Conservation (phyloP, 768 basidiomycete species). For the Tricholomella constricta region DNA sequence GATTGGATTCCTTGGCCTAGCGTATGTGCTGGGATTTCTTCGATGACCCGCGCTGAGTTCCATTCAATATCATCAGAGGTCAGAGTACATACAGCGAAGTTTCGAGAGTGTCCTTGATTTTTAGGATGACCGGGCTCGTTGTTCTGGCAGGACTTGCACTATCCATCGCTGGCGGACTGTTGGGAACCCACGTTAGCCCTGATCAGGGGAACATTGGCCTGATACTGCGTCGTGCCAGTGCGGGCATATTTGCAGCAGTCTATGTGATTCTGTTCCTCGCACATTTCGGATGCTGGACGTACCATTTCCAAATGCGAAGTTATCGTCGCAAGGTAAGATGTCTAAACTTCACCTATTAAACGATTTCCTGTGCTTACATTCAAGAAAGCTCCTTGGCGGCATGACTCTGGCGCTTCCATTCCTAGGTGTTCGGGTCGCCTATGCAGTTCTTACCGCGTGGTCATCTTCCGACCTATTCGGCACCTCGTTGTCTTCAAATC, state of each 20-base stretch:
- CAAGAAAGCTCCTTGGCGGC: slow-evolving; percentile 54
- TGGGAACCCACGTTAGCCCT: slow-evolving; percentile 40
- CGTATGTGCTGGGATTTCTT: slow-evolving; percentile 31
- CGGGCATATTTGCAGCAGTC: slow-evolving; percentile 42
- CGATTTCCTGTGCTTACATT: neutral
- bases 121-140: slow-evolving; percentile 39
- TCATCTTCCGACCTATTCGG: slow-evolving; percentile 52
- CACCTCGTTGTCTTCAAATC: slow-evolving; percentile 35
- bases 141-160: slow-evolving; percentile 42
- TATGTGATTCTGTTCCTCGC: slow-evolving; percentile 42
- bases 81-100: slow-evolving; percentile 55
- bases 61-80: slow-evolving; percentile 37
- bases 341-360: neutral
- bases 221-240: slow-evolving; percentile 44
- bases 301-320: slow-evolving; percentile 47
- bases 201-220: slow-evolving; percentile 34
- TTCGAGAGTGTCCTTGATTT: slow-evolving; percentile 37
- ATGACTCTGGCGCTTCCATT: slow-evolving; percentile 59
- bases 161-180: slow-evolving; percentile 46
- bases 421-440: slow-evolving; percentile 57
- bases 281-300: slow-evolving; percentile 45
- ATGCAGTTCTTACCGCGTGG: slow-evolving; percentile 60
- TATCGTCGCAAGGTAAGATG: slow-evolving; percentile 47
- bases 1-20: slow-evolving; percentile 53
- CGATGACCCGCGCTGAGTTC: slow-evolving; percentile 11